A percentile compares a stretch with the other conserved stretches of the same genome.
phyloP scores from a whole-genome alignment of 2,329 filamentous ascomycete genomes.

The Huntiella decipiens region DNA sequence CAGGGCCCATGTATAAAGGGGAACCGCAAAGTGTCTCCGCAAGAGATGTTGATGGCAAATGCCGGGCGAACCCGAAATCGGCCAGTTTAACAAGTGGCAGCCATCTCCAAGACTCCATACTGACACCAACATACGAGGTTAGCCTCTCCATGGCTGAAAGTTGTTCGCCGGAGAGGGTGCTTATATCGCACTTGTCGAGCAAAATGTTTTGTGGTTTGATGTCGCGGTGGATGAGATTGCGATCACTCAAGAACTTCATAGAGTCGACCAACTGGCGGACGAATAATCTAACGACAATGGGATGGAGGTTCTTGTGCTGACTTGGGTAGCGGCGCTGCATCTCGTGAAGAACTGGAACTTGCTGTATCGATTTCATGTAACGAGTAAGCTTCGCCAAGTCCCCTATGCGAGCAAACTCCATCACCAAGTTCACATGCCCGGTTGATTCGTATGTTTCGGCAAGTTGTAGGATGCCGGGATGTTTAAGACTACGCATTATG shows the following conservation, averaged over 20 bases:
- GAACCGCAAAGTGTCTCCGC: conserved; percentile 94
- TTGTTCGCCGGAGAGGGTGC: conserved; percentile 61
- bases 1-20: conserved; percentile 94
- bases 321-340: conserved; percentile 91
- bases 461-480: conserved; percentile 91
- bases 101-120: conserved; percentile 26
- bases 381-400: conserved; percentile 93
- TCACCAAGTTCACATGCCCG: conserved; percentile 84
- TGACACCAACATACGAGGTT: conserved; percentile 36
- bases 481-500: conserved; percentile 81
- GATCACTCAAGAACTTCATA: conserved; percentile 65
- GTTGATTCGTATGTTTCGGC: conserved; percentile 82
- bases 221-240: conserved; percentile 86
- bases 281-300: conserved; percentile 93
- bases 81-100: conserved; percentile 94
- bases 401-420: conserved; percentile 95
- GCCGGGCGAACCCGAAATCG: conserved; percentile 94
- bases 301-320: conserved; percentile 69
- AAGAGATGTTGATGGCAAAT: conserved; percentile 73
- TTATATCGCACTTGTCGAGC: conserved; percentile 23
- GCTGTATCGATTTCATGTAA: conserved; percentile 26
- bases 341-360: conserved; percentile 51
- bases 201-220: conserved; percentile 95
- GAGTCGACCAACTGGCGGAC: conserved; percentile 88
- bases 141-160: conserved; percentile 26